Evolutionary conservation across 1,284 basidiomycete species (phyloP), one percentile per base, ranked within the genome.

Genomic region (Rhodotorula sp.): DNA sequence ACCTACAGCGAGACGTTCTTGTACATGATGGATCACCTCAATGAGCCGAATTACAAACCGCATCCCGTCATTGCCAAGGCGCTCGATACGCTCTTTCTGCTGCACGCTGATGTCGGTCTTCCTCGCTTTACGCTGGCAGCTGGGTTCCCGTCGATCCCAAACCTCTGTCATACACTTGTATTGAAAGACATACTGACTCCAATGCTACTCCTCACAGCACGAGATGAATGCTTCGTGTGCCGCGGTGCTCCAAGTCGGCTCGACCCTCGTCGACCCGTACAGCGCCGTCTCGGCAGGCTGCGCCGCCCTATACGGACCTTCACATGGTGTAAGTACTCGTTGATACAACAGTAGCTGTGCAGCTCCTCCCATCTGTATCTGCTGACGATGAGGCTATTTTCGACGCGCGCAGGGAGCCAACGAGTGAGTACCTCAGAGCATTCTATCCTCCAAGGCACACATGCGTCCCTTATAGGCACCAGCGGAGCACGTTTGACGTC

Each of bases 161-260:
- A 15, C 14, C 17, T 17, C 22, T 6, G 20, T 12, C 15, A 26
- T 33, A 15, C 18, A 10, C 26, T 54, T n/a, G 33, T 7, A 33
- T 33, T 33, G 33, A 7, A 33, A 33, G 8, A 33, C 33, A 33
- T 33, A 33, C 33, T 33, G 33, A 33, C 8, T 24, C 55, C 6
- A 8, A 14, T 17, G 24, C n/a, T 7, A 22, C 18, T 6, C n/a
- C 6, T 18, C 30, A 30, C 49, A 49, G 45, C 91, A 93, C 78
- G 91, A 93, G 78, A 82, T 93, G 75, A 94, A 94, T 74, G 90
- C 90, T 24, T 89, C 87, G 4, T 87, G 89, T 58, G 91, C 91
- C 3, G 91, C 91, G 0, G 89, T 91, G 26, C 82, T 93, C 63
- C 91, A 93, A 78, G 91, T 90, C 0, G 91, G 86, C n/a, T 91